Base-by-base conservation (phyloP, 176 grass and related monocot genomes). In the Ensete ventricosum region DNA sequence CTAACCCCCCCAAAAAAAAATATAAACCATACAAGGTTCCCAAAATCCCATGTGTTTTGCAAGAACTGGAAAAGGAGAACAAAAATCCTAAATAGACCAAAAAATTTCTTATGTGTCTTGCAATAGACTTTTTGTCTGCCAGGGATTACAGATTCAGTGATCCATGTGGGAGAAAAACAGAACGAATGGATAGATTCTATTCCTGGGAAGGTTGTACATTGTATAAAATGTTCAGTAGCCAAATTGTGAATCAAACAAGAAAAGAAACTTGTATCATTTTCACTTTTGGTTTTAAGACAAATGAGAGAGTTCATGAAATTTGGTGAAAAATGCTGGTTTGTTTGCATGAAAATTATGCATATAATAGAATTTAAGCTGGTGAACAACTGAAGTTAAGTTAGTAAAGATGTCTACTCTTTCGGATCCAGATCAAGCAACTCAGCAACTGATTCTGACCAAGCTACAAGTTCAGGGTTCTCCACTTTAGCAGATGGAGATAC, bases 401-500 rank as follows among this genome's bases (percentile, higher is more conserved):
- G 9, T 9, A 52, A 22, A 21, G 14, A 2, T 20, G 58, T 84
- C 81, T 64, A 96, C 89, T 96, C 89, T 71, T 90, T 85, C 64
- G 82, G 87, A 88, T 92, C 89, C 81, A 96, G 78, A 90, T 92
- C 93, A 66, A 96, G 87, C 54, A 92, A 67, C 54, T 96, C 77
- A 0, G 93, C 93, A 11, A 92, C 83, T 2, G 87, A 82, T 0
- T 86, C 72, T 10, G 93, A 96, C 89, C 87, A 96, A 0, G 79
- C 84, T 13, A 90, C 87, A 48, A 96, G 79, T 87, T 90, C 85
- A 27, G 93, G 93, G 27, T 81, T 81, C 19, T 96, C 93, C 34
- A 96, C 89, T 70, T 92, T 74, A 6, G 76, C 93, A 1, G 87
- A 88, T 50, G 93, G 93, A 49, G 85, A 73, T 49, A 96, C 92